These are phyloP conservation scores for Cicer chorassanicum DNA, from an alignment of 306 rosid species.

Conservation along the genomic window DNA sequence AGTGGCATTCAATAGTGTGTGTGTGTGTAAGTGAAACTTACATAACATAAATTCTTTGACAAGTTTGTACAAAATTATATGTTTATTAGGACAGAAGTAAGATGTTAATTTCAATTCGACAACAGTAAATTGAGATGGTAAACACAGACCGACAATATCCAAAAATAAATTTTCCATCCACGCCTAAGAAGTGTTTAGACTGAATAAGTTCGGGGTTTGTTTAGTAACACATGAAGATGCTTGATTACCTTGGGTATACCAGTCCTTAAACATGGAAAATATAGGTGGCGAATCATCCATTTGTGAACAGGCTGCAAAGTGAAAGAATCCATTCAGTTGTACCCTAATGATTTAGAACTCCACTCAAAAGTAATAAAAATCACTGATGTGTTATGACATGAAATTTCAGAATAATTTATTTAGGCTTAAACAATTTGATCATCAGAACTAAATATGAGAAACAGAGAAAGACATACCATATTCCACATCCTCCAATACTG, in stretches of 20 bases:
- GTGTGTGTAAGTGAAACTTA: background rate
- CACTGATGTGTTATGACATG: background rate
- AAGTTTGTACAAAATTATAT: background rate
- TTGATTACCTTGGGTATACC: conserved; percentile 85
- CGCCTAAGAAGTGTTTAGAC: conserved; percentile 4
- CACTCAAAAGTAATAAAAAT: conserved; percentile 27
- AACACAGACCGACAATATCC: conserved; percentile 34
- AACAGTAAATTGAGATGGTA: conserved; percentile 13
- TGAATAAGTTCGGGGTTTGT: background rate
- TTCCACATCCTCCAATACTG: conserved; percentile 99
- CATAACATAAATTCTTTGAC: conserved; percentile 7
- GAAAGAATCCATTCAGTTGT: conserved; percentile 43
- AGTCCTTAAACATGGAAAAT: conserved; percentile 79
- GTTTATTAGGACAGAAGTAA: conserved; percentile 15
- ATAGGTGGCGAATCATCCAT: conserved; percentile 97
- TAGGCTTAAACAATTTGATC: conserved; percentile 3
- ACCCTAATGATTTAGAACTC: conserved; percentile 22
- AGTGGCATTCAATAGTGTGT: background rate
- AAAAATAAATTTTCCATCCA: conserved; percentile 23
- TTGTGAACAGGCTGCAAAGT: conserved; percentile 89
- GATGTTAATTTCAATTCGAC: conserved; percentile 19
- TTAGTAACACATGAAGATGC: conserved; percentile 22
- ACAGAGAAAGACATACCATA: conserved; percentile 69
- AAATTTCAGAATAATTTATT: conserved; percentile 35
- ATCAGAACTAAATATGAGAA: conserved; percentile 32